Evolutionary conservation across 2,329 filamentous ascomycete species (phyloP).

Genomic region (Emergomyces orientalis): DNA sequence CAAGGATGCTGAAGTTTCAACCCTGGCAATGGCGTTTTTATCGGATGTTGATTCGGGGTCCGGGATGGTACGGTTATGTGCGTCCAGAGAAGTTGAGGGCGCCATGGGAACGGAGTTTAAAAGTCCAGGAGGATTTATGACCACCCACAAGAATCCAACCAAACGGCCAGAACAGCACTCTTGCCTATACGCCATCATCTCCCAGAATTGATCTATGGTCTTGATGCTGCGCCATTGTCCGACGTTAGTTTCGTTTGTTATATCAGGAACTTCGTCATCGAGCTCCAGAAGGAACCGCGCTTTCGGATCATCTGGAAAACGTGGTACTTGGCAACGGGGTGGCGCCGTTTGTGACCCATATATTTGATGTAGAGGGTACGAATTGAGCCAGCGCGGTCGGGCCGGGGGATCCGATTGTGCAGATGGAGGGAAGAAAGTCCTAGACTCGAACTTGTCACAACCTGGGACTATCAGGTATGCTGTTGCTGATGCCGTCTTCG

Average conservation of each 20-base stretch:
- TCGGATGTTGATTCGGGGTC: not conserved
- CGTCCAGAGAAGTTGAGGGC: not conserved
- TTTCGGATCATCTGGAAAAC: conserved; percentile 93
- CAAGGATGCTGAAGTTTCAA: not conserved
- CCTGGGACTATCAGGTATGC: conserved; percentile 84
- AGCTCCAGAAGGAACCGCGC: conserved; percentile 79
- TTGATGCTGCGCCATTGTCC: conserved; percentile 77
- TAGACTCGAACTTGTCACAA: conserved; percentile 69
- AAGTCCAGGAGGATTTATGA: conserved; percentile 56
- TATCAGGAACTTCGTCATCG: conserved; percentile 65
- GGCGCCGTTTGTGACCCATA: conserved; percentile 60
- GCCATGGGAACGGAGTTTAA: conserved; percentile 27
- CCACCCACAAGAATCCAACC: conserved; percentile 91
- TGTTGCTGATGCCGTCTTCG: conserved; percentile 45
- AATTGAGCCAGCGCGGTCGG: conserved; percentile 43
- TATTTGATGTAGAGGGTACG: conserved; percentile 65
- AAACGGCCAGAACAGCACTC: conserved; percentile 88
- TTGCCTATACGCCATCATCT: conserved; percentile 93
- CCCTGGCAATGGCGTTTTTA: not conserved
- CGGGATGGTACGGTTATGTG: not conserved
- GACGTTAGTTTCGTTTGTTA: conserved; percentile 42
- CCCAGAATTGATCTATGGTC: conserved; percentile 90
- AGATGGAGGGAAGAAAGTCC: conserved; percentile 61
- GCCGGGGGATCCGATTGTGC: conserved; percentile 32
- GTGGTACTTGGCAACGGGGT: conserved; percentile 74